A percentile compares a stretch with the other conserved stretches of the same genome.
Evolutionary conservation across 768 basidiomycete genomes (phyloP).

Genomic region (Lactarius evosmus): DNA sequence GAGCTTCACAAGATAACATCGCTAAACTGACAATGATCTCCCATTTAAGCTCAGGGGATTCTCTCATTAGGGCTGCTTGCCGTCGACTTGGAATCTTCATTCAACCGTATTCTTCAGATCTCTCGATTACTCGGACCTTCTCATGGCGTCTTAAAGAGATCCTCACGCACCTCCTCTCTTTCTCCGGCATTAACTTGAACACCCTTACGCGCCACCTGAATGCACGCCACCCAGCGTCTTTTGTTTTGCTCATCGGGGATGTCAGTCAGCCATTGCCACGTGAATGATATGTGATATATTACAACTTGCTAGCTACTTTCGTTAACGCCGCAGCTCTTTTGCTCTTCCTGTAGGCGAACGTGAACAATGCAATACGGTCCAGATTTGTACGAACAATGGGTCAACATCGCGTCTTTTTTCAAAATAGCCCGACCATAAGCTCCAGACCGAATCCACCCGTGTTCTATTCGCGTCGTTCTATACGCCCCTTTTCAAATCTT

Average conservation of each 20-base stretch:
- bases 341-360: not conserved
- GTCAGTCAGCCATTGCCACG: not conserved
- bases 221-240: slow-evolving; percentile 4
- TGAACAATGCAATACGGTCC: not conserved
- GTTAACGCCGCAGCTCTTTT: slow-evolving; percentile 4
- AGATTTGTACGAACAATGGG: slow-evolving; percentile 4
- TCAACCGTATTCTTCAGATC: not conserved
- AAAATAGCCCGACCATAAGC: slow-evolving; percentile 1
- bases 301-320: slow-evolving; percentile 10
- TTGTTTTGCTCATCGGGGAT: not conserved
- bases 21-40: slow-evolving; percentile 1
- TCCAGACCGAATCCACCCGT: slow-evolving; percentile 1
- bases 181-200: not conserved
- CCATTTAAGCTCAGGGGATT: slow-evolving; percentile 6
- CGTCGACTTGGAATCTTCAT: not conserved
- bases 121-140: slow-evolving; percentile 6
- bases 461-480: not conserved
- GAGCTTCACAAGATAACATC: slow-evolving; percentile 7
- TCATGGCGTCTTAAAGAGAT: slow-evolving; percentile 13
- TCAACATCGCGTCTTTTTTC: not conserved
- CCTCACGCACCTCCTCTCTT: slow-evolving; percentile 6
- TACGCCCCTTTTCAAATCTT: not conserved
- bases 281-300: slow-evolving; percentile 6
- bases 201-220: not conserved
- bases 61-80: not conserved